Evolutionary conservation across 257 asterid species (phyloP), one percentile per base, ranked within the genome.

Genomic region (Solanum microdontum): DNA sequence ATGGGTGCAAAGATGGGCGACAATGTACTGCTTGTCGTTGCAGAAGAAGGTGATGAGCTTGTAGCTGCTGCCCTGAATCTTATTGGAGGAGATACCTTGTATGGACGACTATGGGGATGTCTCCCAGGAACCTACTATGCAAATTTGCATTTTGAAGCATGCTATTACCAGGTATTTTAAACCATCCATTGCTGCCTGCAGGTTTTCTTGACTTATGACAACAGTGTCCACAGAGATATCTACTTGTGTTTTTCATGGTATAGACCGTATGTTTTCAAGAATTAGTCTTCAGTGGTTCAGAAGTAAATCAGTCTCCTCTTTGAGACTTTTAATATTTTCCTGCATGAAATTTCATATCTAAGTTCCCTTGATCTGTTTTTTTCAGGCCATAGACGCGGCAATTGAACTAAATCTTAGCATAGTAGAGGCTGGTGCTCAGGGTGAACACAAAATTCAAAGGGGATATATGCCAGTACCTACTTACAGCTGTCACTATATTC

Each of bases 381-480:
- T 82, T 89, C 94, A 97, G 99, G 99, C 99, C 55, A 95, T 97
- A 88, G 99, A 97, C 87, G 99, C 99, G 85, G 99, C 99, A 9
- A 97, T 97, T 74, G 99, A 95, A 87, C 93, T 93, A 64, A 92
- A 94, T 77, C 99, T 97, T 45, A 92, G 88, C 88, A 94, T 88
- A 89, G 98, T 97, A 72, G 99, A 97, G 92, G 99, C 99, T 32
- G 99, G 99, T 84, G 99, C 99, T 48, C 99, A 97, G 89, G 99
- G 99, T 8, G 99, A 97, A 90, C 99, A 97, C 87, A 97, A 97
- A 90, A 95, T 97, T 86, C 99, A 95, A 91, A 91, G 99, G 91
- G 99, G 99, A 11, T 97, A 97, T 89, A 88, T 95, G 92, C 99
- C 99, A 0, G 98, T 91, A 58, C 82, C 93, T 24, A 97, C 99